Base-by-base conservation (phyloP, 495 filamentous ascomycete species). In the Pyronema domesticum region DNA sequence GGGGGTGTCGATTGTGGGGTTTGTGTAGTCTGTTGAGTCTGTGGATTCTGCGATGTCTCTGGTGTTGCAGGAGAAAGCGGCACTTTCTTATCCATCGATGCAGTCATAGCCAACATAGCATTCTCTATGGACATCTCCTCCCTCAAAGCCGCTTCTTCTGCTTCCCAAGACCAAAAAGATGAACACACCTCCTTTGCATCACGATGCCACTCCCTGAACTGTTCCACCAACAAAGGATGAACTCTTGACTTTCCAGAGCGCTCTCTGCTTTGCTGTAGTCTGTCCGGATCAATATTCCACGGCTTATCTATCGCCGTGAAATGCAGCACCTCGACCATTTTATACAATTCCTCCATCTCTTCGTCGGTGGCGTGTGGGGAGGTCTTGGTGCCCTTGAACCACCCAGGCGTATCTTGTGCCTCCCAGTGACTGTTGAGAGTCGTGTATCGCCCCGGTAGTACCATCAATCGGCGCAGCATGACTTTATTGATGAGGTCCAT, bases 351-450 rank as follows among this genome's bases (percentile, higher is more conserved):
- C 10, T 54, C 59, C 43, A 62, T 11, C 19, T 55, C 30, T 43
- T 35, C 42, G 2, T 43, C 10, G 23, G 54, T 59, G 8, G 39
- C 55, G 33, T 49, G 19, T 6, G 43, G 30, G 18, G 14, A 37
- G 13, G 19, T 17, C 4, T 53, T 51, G 8, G 13, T 17, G 3
- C 46, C 46, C 35, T 55, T 54, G 42, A 54, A 67, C 68, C 68
- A 68, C 6, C 46, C 59, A 35, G 68, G 68, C 30, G 63, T 13
- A 55, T 66, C 66, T 53, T 60, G 57, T 7, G 56, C 60, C 51
- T 70, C 68, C 68, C 68, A 70, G 37, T 70, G 63, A 30, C 65
- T 67, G 45, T 70, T 70, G 0, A 67, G 55, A 17, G 68, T 70
- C 34, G 60, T 67, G 50, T 70, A 70, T n/a, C 62, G 53, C 4